Conservation (phyloP, 2,329 filamentous ascomycete species). For the Laburnicola sp. region DNA sequence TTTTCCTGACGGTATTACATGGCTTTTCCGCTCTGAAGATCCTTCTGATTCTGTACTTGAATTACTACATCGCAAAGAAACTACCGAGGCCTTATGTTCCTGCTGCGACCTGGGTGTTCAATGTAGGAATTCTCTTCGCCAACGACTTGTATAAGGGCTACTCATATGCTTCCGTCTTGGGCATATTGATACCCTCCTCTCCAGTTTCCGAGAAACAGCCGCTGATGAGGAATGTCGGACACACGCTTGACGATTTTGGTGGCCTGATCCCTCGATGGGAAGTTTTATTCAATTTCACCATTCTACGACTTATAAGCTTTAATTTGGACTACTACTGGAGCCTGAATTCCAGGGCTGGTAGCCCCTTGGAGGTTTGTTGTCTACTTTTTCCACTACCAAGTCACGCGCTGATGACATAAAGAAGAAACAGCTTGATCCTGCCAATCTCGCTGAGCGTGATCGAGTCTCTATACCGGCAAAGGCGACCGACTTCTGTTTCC, state of each 20-base stretch:
- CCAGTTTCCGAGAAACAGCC: constrained; percentile 48
- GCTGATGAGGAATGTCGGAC: constrained; percentile 62
- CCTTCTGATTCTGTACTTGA: constrained; percentile 74
- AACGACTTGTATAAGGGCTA: constrained; percentile 87
- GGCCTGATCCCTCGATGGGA: constrained; percentile 92
- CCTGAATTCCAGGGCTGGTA: constrained; percentile 62
- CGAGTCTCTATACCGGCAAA: constrained; percentile 77
- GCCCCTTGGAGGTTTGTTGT: constrained; percentile 75
- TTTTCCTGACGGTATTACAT: constrained; percentile 80
- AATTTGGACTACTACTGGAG: constrained; percentile 98
- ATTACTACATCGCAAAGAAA: constrained; percentile 75
- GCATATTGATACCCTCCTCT: constrained; percentile 52
- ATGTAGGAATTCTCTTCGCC: constrained; percentile 80
- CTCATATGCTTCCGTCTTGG: constrained; percentile 65
- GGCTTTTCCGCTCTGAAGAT: constrained; percentile 86
- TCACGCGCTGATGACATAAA: constrained; percentile 68
- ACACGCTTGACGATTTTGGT: constrained; percentile 74
- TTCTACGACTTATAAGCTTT: constrained; percentile 91
- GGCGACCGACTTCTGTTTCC: constrained; percentile 71
- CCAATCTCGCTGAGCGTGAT: constrained; percentile 84
- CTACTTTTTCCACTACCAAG: background rate
- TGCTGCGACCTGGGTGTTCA: constrained; percentile 83
- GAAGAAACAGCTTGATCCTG: constrained; percentile 95
- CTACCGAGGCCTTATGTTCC: constrained; percentile 74
- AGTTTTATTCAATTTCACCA: constrained; percentile 95